A percentile compares a stretch with the other conserved stretches of the same genome.
Evolutionary conservation across 129 eudicot genomes (phyloP).

Genomic region (Lactuca sativa): DNA sequence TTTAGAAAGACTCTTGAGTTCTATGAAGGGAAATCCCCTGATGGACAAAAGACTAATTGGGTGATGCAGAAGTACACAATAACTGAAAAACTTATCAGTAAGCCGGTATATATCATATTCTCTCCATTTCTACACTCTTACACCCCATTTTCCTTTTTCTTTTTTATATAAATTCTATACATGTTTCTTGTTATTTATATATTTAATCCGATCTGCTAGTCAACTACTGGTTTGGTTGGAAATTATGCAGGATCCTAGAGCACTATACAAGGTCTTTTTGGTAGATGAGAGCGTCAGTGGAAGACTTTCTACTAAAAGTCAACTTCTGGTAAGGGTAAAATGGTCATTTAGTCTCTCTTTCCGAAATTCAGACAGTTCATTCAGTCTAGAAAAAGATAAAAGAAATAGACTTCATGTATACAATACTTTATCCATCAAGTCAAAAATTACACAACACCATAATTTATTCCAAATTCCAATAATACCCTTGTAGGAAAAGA

Average conservation of each 20-base stretch:
- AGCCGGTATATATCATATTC: slow-evolving; percentile 35
- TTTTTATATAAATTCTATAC: not conserved
- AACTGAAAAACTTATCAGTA: slow-evolving; percentile 32
- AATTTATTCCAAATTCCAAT: not conserved
- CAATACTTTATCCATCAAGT: too few species aligned
- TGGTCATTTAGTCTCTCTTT: too few species aligned
- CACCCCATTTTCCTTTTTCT: not conserved
- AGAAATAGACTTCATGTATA: too few species aligned
- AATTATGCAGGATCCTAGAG: slow-evolving; percentile 57
- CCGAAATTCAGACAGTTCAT: too few species aligned
- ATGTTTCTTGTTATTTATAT: slow-evolving; percentile 18
- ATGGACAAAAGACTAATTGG: slow-evolving; percentile 58
- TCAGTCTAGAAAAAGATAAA: too few species aligned
- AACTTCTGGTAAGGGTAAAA: slow-evolving; percentile 30
- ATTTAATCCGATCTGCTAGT: slow-evolving; percentile 40
- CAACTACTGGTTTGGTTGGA: slow-evolving; percentile 51
- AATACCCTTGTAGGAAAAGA: slow-evolving; percentile 30
- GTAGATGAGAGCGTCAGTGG: slow-evolving; percentile 24
- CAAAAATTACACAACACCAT: too few species aligned
- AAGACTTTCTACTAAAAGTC: slow-evolving; percentile 29
- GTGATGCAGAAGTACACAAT: slow-evolving; percentile 67
- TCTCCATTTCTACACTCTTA: not conserved
- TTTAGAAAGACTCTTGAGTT: slow-evolving; percentile 66
- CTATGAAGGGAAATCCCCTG: slow-evolving; percentile 44
- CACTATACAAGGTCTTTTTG: slow-evolving; percentile 57